These are phyloP conservation scores for Schoenoplectus triqueter DNA, from an alignment of 202 grass and related monocot species.

Conservation along the genomic window DNA sequence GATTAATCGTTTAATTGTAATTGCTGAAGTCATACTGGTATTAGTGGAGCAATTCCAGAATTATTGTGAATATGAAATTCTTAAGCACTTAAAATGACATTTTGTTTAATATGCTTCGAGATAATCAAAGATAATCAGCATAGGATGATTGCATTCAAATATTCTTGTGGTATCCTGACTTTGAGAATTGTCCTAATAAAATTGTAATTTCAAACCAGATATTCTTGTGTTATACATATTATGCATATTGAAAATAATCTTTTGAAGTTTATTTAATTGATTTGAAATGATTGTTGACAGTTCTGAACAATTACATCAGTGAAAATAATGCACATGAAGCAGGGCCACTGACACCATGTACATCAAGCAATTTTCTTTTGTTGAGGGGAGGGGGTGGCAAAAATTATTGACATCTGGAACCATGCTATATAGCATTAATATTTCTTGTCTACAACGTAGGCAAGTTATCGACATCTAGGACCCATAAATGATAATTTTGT, in stretches of 20 bases:
- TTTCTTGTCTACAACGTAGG: constrained; percentile 14
- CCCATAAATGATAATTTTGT: constrained; percentile 4
- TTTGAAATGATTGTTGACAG: constrained; percentile 5
- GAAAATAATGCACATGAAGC: neutral
- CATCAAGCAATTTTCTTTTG: neutral
- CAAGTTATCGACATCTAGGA: neutral
- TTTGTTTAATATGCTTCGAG: neutral
- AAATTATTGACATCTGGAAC: neutral
- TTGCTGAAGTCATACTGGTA: too few species aligned
- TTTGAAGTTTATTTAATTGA: constrained; percentile 5
- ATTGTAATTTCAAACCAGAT: neutral
- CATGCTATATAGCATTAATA: constrained; percentile 9
- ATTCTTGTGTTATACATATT: neutral
- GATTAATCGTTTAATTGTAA: too few species aligned
- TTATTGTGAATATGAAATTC: too few species aligned
- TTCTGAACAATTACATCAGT: neutral
- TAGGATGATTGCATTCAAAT: neutral
- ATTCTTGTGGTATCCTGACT: neutral
- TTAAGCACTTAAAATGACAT: too few species aligned
- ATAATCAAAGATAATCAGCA: neutral
- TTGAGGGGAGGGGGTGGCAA: neutral
- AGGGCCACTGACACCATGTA: neutral
- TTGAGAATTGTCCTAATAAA: neutral
- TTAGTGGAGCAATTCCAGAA: too few species aligned
- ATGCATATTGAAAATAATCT: neutral